These are phyloP conservation scores for Trametes cingulata DNA, from an alignment of 768 basidiomycete species.

Conservation along the genomic window DNA sequence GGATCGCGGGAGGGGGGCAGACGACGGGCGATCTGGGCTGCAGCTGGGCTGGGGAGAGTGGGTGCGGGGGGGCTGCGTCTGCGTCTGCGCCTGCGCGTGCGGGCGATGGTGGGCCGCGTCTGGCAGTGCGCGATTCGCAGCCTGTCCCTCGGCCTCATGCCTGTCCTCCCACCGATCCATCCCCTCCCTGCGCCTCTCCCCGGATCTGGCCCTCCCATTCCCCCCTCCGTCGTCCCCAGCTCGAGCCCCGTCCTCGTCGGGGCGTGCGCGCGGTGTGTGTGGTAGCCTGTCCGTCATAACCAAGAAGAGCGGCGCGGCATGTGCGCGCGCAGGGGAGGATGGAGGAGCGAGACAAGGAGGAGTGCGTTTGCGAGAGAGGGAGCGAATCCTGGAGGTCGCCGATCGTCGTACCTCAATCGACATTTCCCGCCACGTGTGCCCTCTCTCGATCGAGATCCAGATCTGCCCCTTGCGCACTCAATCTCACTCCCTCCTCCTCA, in stretches of 20 bases:
- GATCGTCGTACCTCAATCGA: conserved; percentile 23
- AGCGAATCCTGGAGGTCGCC: conserved; percentile 1
- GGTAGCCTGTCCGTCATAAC: not conserved
- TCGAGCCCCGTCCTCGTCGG: not conserved
- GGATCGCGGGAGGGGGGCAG: not conserved
- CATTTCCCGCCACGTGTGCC: conserved; percentile 3
- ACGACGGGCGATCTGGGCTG: conserved; percentile 7
- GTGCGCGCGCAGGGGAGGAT: not conserved
- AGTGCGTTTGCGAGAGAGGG: not conserved
- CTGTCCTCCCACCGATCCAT: conserved; percentile 17
- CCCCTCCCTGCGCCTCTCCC: conserved; percentile 3
- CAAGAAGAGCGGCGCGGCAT: not conserved
- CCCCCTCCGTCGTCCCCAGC: not conserved
- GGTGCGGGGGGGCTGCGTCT: no score
- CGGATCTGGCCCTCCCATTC: not conserved
- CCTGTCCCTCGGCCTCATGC: conserved; percentile 16
- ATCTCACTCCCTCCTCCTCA: conserved; percentile 6
- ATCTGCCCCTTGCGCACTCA: conserved; percentile 17
- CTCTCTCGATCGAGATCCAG: conserved; percentile 15
- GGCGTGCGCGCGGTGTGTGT: not conserved
- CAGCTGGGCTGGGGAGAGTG: not conserved
- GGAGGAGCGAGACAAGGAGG: not conserved
- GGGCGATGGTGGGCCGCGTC: not conserved
- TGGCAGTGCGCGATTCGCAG: conserved; percentile 10
- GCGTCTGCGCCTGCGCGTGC: no score